Conservation (phyloP, 768 basidiomycete species). For the Lyophyllum atratum region DNA sequence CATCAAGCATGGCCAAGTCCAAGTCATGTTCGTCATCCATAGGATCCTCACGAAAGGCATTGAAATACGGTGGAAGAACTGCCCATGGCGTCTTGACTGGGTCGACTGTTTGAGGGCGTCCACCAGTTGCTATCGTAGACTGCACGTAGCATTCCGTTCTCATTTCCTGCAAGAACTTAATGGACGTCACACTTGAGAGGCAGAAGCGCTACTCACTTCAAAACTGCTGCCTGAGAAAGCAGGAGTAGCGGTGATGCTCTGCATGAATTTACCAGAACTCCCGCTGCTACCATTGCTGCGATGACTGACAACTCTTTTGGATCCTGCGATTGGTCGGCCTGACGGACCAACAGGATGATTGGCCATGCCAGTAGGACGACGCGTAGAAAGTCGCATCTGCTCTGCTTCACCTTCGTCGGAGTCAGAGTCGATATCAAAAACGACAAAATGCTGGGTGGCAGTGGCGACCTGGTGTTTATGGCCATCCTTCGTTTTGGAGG, state of each 20-base stretch:
- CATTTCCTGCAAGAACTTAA: slow-evolving; percentile 24
- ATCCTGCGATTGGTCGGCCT: slow-evolving; percentile 16
- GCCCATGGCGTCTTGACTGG: slow-evolving; percentile 20
- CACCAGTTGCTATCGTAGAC: slow-evolving; percentile 24
- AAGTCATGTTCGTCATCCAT: background rate
- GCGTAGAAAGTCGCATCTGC: background rate
- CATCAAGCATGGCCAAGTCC: background rate
- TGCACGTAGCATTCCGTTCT: slow-evolving; percentile 32
- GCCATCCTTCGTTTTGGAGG: background rate
- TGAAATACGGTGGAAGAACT: slow-evolving; percentile 28
- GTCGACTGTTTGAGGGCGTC: slow-evolving; percentile 22
- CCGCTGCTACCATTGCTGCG: background rate
- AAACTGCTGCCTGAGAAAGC: slow-evolving; percentile 26
- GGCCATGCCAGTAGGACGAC: background rate
- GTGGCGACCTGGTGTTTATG: background rate
- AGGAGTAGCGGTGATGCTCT: slow-evolving; percentile 31
- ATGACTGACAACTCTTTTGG: slow-evolving; percentile 15
- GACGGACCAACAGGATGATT: background rate
- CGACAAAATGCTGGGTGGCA: background rate
- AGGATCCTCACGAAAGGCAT: slow-evolving; percentile 8
- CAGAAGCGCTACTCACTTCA: slow-evolving; percentile 21
- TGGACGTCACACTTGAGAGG: background rate
- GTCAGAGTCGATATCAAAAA: background rate
- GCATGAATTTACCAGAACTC: slow-evolving; percentile 18
- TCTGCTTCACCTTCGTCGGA: background rate